phyloP scores from a whole-genome alignment of 768 basidiomycete species.

The Serendipita sp. region DNA sequence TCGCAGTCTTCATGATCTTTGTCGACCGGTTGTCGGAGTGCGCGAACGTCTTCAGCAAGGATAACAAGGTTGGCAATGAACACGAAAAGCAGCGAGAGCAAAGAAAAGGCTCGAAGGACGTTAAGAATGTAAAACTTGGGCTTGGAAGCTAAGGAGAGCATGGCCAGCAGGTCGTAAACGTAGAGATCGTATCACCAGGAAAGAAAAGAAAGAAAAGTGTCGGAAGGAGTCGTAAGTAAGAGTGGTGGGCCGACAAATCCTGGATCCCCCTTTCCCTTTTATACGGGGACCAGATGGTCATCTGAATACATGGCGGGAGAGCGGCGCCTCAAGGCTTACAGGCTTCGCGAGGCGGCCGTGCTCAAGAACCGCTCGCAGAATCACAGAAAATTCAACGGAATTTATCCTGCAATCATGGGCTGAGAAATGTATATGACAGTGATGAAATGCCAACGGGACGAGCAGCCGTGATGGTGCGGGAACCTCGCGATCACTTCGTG shows the following conservation, averaged over 20 bases:
- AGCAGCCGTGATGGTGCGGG: neutral
- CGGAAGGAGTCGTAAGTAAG: neutral
- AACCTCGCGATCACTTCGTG: neutral
- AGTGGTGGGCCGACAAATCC: neutral
- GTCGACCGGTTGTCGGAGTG: neutral
- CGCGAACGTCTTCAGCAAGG: neutral
- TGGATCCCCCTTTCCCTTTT: neutral
- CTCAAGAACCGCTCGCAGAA: too few relatives aligned
- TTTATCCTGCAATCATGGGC: too few relatives aligned
- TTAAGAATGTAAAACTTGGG: conserved; percentile 4
- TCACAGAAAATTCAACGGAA: too few relatives aligned
- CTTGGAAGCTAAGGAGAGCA: conserved; percentile 2
- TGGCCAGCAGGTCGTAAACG: neutral
- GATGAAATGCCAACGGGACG: neutral
- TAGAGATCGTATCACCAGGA: too few relatives aligned
- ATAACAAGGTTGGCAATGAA: neutral
- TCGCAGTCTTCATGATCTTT: conserved; percentile 4
- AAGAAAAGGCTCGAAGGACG: neutral
- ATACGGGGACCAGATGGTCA: neutral
- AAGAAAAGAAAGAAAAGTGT: too few relatives aligned
- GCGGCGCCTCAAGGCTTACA: too few relatives aligned
- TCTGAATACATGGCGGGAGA: neutral
- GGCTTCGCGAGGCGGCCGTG: too few relatives aligned
- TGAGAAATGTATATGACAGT: too few relatives aligned
- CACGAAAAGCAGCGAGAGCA: conserved; percentile 1